Evolutionary conservation across 1,139 yeast genomes (phyloP).

Genomic region (Taiozyma sp.): DNA sequence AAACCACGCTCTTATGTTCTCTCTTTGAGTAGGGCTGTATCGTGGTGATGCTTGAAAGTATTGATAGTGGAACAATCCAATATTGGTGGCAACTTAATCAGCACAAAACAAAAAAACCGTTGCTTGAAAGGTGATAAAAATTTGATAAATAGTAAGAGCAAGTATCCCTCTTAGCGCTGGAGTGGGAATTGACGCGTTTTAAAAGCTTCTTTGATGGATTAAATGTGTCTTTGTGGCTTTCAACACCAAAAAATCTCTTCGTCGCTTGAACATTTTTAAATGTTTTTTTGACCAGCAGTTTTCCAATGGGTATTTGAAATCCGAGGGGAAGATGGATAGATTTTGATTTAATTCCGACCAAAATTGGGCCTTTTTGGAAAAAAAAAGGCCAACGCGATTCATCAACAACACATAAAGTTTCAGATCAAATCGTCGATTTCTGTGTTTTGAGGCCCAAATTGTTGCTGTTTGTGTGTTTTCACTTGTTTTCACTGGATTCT

Average conservation of each 20-base stretch:
- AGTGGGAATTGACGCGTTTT: background rate
- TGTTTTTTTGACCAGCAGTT: background rate
- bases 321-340: no score
- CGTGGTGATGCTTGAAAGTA: background rate
- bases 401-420: background rate
- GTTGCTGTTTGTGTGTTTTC: background rate
- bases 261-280: background rate
- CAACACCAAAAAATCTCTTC: background rate
- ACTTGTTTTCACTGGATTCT: background rate
- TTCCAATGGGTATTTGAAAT: no score
- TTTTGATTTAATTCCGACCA: background rate
- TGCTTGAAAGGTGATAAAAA: background rate
- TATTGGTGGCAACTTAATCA: background rate
- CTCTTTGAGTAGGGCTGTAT: background rate
- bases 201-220: background rate
- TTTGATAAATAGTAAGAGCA: background rate
- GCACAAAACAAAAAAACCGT: background rate
- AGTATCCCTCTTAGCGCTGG: background rate
- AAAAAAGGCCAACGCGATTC: constrained; percentile 11
- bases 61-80: background rate
- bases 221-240: background rate
- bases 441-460: background rate
- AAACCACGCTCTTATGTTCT: background rate
- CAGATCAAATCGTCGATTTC: background rate
- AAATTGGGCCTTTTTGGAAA: background rate